phyloP scores from a whole-genome alignment of 1,284 basidiomycete species.

The Erythrobasidium hasegawianum region DNA sequence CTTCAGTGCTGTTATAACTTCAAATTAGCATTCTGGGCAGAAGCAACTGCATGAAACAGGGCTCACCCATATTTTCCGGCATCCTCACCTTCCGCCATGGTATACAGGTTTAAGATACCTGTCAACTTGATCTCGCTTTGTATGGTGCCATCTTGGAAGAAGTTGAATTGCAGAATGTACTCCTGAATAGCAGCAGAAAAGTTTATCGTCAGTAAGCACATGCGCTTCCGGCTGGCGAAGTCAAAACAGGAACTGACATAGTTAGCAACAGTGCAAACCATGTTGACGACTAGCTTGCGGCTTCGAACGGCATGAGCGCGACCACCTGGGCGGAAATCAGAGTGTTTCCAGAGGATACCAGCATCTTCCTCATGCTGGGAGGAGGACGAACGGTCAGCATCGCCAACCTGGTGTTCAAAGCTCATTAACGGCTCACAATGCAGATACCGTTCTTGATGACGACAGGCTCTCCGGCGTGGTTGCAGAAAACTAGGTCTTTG shows the following conservation, averaged over 20 bases:
- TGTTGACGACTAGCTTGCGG: conserved; percentile 72
- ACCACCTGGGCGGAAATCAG: conserved; percentile 76
- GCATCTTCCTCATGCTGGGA: conserved; percentile 79
- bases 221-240: too few species aligned
- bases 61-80: conserved; percentile 48
- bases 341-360: conserved; percentile 74
- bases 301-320: conserved; percentile 69
- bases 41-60: not conserved
- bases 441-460: conserved; percentile 80
- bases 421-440: too few species aligned
- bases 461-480: conserved; percentile 63
- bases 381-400: too few species aligned
- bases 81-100: conserved; percentile 54
- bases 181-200: too few species aligned
- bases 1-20: conserved; percentile 60
- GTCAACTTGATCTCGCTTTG: conserved; percentile 67
- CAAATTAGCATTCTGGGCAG: not conserved
- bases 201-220: too few species aligned
- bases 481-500: conserved; percentile 57
- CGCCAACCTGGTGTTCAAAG: too few species aligned
- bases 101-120: conserved; percentile 62
- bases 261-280: conserved; percentile 83
- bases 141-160: conserved; percentile 62
- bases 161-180: conserved; percentile 77
- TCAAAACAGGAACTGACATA: conserved; percentile 65